Evolutionary conservation across 495 filamentous ascomycete genomes (phyloP).

Genomic region (Massariosphaeria phaeospora): DNA sequence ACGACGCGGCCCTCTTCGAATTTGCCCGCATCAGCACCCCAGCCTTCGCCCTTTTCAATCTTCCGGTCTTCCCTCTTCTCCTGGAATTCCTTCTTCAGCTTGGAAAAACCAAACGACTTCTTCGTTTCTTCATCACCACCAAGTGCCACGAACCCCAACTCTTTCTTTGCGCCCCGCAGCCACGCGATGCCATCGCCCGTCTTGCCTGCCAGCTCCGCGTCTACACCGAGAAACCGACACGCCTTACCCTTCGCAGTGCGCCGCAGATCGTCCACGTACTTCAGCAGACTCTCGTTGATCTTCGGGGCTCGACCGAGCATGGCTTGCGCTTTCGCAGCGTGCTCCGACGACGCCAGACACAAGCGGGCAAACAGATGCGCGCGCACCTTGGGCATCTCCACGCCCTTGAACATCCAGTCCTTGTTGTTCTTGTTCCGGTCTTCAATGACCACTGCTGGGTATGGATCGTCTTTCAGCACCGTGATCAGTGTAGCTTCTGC

Average conservation of each 20-base stretch:
- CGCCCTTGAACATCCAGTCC: slow-evolving; percentile 89
- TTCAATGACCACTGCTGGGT: slow-evolving; percentile 70
- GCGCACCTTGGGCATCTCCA: slow-evolving; percentile 80
- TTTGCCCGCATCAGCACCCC: slow-evolving; percentile 78
- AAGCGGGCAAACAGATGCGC: slow-evolving; percentile 81
- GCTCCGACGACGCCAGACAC: slow-evolving; percentile 72
- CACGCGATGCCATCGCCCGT: slow-evolving; percentile 80
- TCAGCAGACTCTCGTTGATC: slow-evolving; percentile 58
- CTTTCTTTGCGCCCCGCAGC: slow-evolving; percentile 65
- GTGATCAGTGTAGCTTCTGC: slow-evolving; percentile 86
- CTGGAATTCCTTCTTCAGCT: slow-evolving; percentile 65
- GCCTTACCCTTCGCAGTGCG: slow-evolving; percentile 72
- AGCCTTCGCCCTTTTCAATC: slow-evolving; percentile 61
- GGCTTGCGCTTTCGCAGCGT: slow-evolving; percentile 57
- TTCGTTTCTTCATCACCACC: slow-evolving; percentile 43
- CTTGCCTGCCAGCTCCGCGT: slow-evolving; percentile 76
- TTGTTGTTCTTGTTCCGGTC: slow-evolving; percentile 71
- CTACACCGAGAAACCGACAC: slow-evolving; percentile 83
- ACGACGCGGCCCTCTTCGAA: slow-evolving; percentile 81
- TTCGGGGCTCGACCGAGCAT: slow-evolving; percentile 48
- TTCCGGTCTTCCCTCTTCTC: slow-evolving; percentile 64
- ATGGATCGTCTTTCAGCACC: slow-evolving; percentile 89
- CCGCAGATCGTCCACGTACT: slow-evolving; percentile 69
- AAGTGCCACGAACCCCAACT: slow-evolving; percentile 54
- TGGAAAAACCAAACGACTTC: slow-evolving; percentile 51